Conservation (phyloP, 2,329 filamentous ascomycete genomes). For the Alternaria gansuensis region DNA sequence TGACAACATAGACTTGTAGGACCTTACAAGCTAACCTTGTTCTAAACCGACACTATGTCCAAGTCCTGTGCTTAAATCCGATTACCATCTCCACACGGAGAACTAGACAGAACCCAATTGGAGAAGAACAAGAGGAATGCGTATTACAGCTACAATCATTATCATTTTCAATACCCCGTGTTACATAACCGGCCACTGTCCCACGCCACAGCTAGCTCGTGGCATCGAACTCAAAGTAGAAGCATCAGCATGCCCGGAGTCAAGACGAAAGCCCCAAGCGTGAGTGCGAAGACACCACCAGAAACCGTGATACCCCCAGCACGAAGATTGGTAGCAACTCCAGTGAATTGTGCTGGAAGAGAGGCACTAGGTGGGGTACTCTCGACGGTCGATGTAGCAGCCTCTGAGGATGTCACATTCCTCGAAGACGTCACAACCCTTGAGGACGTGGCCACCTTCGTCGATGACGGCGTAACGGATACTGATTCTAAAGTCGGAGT, state of each 20-base stretch:
- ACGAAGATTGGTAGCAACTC: neutral
- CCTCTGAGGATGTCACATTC: neutral
- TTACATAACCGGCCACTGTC: neutral
- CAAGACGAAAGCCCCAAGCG: neutral
- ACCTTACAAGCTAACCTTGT: neutral
- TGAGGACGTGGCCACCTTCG: neutral
- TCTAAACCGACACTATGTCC: neutral
- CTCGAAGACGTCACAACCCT: neutral
- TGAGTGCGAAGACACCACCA: neutral
- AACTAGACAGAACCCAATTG: neutral
- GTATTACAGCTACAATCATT: neutral
- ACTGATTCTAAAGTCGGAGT: neutral
- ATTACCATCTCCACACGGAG: neutral
- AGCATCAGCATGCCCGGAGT: slow-evolving; percentile 5
- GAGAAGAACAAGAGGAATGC: neutral
- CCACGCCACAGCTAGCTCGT: neutral
- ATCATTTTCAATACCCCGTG: neutral
- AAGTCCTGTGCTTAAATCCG: neutral
- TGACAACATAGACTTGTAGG: neutral
- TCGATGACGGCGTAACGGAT: neutral
- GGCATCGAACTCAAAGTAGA: neutral
- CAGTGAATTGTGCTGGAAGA: neutral
- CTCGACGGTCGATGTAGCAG: neutral
- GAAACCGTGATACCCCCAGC: slow-evolving; percentile 1
- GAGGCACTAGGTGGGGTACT: neutral